Evolutionary conservation across 2,329 filamentous ascomycete genomes (phyloP), one percentile per base, ranked within the genome.

Genomic region (Cryphonectria carpinicola): DNA sequence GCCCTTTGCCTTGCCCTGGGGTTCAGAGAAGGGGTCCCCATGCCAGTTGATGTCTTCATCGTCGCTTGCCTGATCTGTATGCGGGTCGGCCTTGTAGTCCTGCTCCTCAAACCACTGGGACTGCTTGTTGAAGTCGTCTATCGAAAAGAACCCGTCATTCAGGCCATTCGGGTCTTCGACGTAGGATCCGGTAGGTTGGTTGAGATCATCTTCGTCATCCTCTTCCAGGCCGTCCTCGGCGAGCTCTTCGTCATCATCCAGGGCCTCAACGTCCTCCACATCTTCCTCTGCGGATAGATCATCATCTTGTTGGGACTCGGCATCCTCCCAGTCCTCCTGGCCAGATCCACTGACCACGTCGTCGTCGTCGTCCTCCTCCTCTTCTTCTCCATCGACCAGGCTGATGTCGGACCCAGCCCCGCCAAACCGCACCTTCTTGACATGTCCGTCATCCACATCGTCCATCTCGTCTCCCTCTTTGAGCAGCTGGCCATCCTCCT

Each of bases 121-220:
- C 78, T 97, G 93, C 79, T 92, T 93, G 85, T 99, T 99, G 87
- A 99, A 99, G 71, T 97, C 90, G 77, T 98, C 95, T 76, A 99
- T 95, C 22, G 94, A 97, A 83, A 99, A 99, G 83, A 99, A 99
- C 6, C 94, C 95, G 78, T 99, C 96, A 77, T 99, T 98, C 43
- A 99, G 88, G 8, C 94, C 94, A 77, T 96, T 87, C 4, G 90
- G 90, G 77, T 98, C 94, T 75, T 90, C 85, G 11, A 89, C 83
- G 71, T 91, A 91, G 54, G 88, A 87, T 65, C 87, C 86, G 1
- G 82, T 80, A 5, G 83, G 79, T 2, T 86, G 85, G 0, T 86
- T 84, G 0, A 84, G 84, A 0, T 81, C 79, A 0, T 83, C 82
- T 1, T 84, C 82, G 0, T 80, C 81, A 4, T 83, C 80, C 0